Evolutionary conservation across 78 protist species (phyloP).

Genomic region (Creolimax fragrantissima): DNA sequence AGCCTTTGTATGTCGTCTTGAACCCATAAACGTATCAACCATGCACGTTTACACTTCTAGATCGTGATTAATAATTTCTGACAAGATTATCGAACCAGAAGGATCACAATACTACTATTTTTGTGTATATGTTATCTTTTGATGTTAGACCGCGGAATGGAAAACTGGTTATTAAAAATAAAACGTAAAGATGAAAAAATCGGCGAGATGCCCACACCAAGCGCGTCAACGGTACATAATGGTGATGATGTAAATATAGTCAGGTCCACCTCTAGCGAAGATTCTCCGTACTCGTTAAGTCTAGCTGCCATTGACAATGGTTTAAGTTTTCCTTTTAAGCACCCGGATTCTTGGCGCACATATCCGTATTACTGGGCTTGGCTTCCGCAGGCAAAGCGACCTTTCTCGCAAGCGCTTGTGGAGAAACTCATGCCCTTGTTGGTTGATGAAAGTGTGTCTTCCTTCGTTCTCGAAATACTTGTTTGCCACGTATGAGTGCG

Average conservation of each 20-base stretch:
- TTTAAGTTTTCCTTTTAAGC: slow-evolving; percentile 48
- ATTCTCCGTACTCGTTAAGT: background rate
- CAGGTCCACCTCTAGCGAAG: background rate
- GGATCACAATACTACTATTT: too few relatives aligned
- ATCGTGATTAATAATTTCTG: too few relatives aligned
- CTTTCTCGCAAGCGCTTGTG: background rate
- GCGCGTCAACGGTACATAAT: background rate
- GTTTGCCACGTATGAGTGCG: too few relatives aligned
- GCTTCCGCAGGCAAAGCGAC: slow-evolving; percentile 16
- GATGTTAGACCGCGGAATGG: slow-evolving; percentile 28
- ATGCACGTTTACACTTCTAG: too few relatives aligned
- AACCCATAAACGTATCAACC: too few relatives aligned
- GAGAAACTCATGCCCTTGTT: background rate
- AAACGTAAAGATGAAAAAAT: background rate
- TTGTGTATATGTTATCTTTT: too few relatives aligned
- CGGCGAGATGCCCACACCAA: background rate
- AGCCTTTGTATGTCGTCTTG: too few relatives aligned
- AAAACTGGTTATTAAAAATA: slow-evolving; percentile 34
- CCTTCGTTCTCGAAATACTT: too few relatives aligned
- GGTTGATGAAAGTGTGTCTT: background rate
- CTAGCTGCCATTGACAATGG: slow-evolving; percentile 57
- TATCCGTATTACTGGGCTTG: slow-evolving; percentile 43
- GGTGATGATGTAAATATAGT: background rate
- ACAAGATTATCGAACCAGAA: too few relatives aligned
- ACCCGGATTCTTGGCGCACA: slow-evolving; percentile 48